phyloP scores from a whole-genome alignment of 2,329 filamentous ascomycete species.

The Didymella keratinophila region DNA sequence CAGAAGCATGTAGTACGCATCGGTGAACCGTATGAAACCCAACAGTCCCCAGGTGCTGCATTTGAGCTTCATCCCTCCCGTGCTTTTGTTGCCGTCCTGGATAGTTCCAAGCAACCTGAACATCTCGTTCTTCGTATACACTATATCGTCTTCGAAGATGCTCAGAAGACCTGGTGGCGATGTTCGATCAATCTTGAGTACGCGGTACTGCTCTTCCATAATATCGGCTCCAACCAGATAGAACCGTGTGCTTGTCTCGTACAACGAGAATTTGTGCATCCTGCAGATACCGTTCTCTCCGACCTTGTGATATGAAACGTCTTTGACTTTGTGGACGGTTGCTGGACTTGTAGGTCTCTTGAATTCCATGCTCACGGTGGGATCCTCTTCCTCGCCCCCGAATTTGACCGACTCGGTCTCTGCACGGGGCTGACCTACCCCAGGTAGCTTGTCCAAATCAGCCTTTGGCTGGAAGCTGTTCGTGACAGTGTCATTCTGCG shows the following conservation, averaged over 20 bases:
- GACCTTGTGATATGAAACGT: slow-evolving; percentile 52
- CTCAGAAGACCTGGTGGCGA: slow-evolving; percentile 79
- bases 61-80: slow-evolving; percentile 87
- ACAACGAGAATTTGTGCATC: slow-evolving; percentile 98
- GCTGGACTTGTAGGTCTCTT: slow-evolving; percentile 51
- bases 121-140: slow-evolving; percentile 93
- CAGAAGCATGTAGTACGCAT: slow-evolving; percentile 94
- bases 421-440: slow-evolving; percentile 35
- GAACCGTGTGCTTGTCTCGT: slow-evolving; percentile 91
- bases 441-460: slow-evolving; percentile 42
- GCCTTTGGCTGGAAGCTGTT: slow-evolving; percentile 44
- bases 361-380: slow-evolving; percentile 49
- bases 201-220: slow-evolving; percentile 84
- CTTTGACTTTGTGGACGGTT: slow-evolving; percentile 49
- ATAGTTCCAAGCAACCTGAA: slow-evolving; percentile 92
- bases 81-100: slow-evolving; percentile 90
- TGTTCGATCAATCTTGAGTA: slow-evolving; percentile 93
- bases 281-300: slow-evolving; percentile 54
- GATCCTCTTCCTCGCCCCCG: slow-evolving; percentile 54
- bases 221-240: slow-evolving; percentile 95
- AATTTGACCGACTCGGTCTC: slow-evolving; percentile 46
- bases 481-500: slow-evolving; percentile 35
- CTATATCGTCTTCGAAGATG: slow-evolving; percentile 91
- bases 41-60: slow-evolving; percentile 93
- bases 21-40: slow-evolving; percentile 95